Percentiles rank a stretch among this genome's conserved stretches.
phyloP scores from a whole-genome alignment of 805 yeast genomes.

The Clavispora asparagi region DNA sequence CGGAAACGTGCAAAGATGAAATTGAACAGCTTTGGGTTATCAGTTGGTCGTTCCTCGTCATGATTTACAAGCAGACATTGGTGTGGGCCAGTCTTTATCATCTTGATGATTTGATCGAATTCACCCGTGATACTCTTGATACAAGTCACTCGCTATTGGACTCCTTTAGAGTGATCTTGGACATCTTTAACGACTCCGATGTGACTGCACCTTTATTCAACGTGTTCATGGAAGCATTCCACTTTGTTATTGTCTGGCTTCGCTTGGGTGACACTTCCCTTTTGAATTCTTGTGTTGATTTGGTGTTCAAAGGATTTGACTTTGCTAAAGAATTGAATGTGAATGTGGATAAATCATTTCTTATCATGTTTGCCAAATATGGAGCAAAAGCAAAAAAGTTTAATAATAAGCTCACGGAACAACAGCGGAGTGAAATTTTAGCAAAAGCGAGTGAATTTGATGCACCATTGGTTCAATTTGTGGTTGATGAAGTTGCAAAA shows the following conservation, averaged over 20 bases:
- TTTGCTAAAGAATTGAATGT: slow-evolving; percentile 53
- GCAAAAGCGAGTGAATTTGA: slow-evolving; percentile 56
- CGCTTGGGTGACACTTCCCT: slow-evolving; percentile 76
- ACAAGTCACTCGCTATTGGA: slow-evolving; percentile 64
- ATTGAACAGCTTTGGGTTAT: slow-evolving; percentile 55
- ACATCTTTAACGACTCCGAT: slow-evolving; percentile 10
- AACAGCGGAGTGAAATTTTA: slow-evolving; percentile 61
- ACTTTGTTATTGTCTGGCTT: slow-evolving; percentile 71
- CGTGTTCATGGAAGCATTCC: slow-evolving; percentile 57
- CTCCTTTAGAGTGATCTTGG: slow-evolving; percentile 47
- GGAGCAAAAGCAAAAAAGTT: slow-evolving; percentile 62
- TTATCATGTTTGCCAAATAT: slow-evolving; percentile 54
- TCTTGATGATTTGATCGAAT: slow-evolving; percentile 59
- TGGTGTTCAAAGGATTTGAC: slow-evolving; percentile 63
- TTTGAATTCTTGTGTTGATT: slow-evolving; percentile 63
- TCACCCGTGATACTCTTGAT: slow-evolving; percentile 82
- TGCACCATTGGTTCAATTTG: slow-evolving; percentile 46
- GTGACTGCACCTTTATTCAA: slow-evolving; percentile 32
- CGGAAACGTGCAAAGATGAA: slow-evolving; percentile 8
- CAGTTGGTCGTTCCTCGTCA: slow-evolving; percentile 68
- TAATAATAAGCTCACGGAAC: slow-evolving; percentile 63
- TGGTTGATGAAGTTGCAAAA: slow-evolving; percentile 20
- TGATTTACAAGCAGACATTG: slow-evolving; percentile 63
- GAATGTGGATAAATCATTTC: slow-evolving; percentile 46
- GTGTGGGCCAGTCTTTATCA: slow-evolving; percentile 69